Percentiles rank a stretch among this genome's conserved stretches.
Conservation (phyloP, 1,139 yeast genomes). For the Hanseniaspora sp. region DNA sequence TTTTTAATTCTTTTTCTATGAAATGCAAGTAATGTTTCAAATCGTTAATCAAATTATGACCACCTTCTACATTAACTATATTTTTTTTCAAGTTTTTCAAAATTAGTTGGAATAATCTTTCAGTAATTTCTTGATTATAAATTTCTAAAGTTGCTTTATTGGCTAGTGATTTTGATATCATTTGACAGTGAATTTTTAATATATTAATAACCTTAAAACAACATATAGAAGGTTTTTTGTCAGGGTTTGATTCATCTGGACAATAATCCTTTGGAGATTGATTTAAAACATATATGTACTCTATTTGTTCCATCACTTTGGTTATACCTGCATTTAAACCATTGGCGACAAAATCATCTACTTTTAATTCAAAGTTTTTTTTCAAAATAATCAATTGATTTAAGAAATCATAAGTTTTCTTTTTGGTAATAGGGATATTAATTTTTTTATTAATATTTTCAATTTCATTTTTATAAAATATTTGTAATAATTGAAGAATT, state of each 20-base stretch:
- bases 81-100: constrained; percentile 63
- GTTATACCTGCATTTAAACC: constrained; percentile 87
- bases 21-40: constrained; percentile 68
- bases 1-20: constrained; percentile 48
- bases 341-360: constrained; percentile 83
- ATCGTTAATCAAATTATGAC: constrained; percentile 63
- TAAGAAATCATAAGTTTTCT: constrained; percentile 53
- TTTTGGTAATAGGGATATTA: constrained; percentile 41
- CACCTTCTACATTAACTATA: constrained; percentile 69
- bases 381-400: constrained; percentile 73
- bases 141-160: constrained; percentile 84
- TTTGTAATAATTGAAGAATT: constrained; percentile 83
- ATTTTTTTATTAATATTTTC: constrained; percentile 35
- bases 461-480: constrained; percentile 80
- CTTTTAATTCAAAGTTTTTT: constrained; percentile 62
- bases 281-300: constrained; percentile 39
- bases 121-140: constrained; percentile 87
- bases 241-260: constrained; percentile 29
- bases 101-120: constrained; percentile 64
- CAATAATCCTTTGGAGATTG: constrained; percentile 47
- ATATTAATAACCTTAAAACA: constrained; percentile 53
- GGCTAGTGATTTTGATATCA: constrained; percentile 62
- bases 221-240: constrained; percentile 60
- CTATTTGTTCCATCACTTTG: constrained; percentile 69
- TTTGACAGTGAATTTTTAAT: constrained; percentile 59